Evolutionary conservation across 225 moss, liverwort and hornwort species (phyloP), one percentile per base, ranked within the genome.

Genomic region (Ulota crispa): DNA sequence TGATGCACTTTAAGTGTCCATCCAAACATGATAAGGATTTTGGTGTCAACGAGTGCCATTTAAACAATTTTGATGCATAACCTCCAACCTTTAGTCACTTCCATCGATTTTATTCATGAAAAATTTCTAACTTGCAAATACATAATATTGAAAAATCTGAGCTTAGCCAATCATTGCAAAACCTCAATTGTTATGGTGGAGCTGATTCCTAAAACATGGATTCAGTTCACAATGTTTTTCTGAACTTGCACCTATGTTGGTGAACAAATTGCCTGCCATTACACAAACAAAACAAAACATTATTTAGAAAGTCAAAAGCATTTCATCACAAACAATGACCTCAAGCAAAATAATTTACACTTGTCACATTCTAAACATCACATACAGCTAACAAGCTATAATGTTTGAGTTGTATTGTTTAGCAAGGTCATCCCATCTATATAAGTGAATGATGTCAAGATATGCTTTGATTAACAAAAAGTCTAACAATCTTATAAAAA

Each of bases 211-310:
- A 6, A 3, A 9, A 15, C 62, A 53, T 26, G 2, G 39, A 45
- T 63, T 45, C 5, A 24, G 21, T 24, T 24, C 59, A 59, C 59
- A 60, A 60, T 60, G 24, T 60, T 60, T 60, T 60, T 24, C 4
- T 60, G 11, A 16, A 4, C 16, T 47, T 16, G 16, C 43, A 13
- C 0, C 50, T 50, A 18, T 50, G 16, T 0, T 34, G 43, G 28
- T 37, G 59, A 47, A 57, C 27, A 71, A 74, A 82, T 68, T 32
- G 78, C 78, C 36, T 85, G 54, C 12, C 20, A 73, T 24, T 57
- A 21, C 72, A 68, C 5, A 1, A 52, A 28, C 26, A 28, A 26
- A 78, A 6, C 20, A 4, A 16, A 50, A 50, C 5, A 18, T 50
- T 18, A 18, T 50, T 50, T 16, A 50, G 5, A 2, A 18, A 18